phyloP scores from a whole-genome alignment of 371 early-diverging fungal genomes.

The Rhizopus microsporus region DNA sequence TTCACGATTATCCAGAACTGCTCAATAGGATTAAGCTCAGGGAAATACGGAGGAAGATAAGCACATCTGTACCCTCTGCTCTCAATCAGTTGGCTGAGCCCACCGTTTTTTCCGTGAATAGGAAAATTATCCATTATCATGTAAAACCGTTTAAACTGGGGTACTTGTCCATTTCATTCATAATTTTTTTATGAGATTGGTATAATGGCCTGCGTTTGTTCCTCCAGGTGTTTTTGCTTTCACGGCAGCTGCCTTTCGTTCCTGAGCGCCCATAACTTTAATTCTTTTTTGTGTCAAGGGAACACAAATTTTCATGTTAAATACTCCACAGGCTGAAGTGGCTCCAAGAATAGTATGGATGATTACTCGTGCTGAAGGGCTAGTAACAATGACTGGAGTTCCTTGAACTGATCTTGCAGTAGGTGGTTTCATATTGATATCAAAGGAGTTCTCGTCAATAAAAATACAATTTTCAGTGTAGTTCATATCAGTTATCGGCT shows the following conservation, averaged over 20 bases:
- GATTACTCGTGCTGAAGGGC: constrained; percentile 5
- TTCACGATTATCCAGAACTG: constrained; percentile 18
- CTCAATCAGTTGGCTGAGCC: constrained; percentile 8
- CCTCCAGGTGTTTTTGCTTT: neutral
- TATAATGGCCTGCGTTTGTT: neutral
- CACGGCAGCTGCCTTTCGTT: too few relatives aligned
- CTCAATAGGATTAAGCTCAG: constrained; percentile 18
- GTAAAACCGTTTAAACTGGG: neutral
- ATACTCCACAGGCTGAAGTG: constrained; percentile 6
- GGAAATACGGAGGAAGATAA: constrained; percentile 20
- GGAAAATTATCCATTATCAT: neutral
- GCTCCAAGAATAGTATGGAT: constrained; percentile 3
- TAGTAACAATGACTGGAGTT: constrained; percentile 7
- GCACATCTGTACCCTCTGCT: constrained; percentile 8
- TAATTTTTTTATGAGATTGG: neutral
- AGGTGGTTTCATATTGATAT: constrained; percentile 12
- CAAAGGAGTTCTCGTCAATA: constrained; percentile 2
- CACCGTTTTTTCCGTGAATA: constrained; percentile 12
- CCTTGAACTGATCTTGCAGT: constrained; percentile 13
- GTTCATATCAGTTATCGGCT: constrained; percentile 10
- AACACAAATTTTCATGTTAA: constrained; percentile 9
- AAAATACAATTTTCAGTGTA: constrained; percentile 10
- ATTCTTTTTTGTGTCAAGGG: constrained; percentile 12
- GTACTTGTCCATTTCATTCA: constrained; percentile 1
- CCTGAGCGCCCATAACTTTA: neutral